A percentile compares a stretch with the other conserved stretches of the same genome.
Conservation (phyloP, 441 rosid genomes). For the Croton setiger region DNA sequence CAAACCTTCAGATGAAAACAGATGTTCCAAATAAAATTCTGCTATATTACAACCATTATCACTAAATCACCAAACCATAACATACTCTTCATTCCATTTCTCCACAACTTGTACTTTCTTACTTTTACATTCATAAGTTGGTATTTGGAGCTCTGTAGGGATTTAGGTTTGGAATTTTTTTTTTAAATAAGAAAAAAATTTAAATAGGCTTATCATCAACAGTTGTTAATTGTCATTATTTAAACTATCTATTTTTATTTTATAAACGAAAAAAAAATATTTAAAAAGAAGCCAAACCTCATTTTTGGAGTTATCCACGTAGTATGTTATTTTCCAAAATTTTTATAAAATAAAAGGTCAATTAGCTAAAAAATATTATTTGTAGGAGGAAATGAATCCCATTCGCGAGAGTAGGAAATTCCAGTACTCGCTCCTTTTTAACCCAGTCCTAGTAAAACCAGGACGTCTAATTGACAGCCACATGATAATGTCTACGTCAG, state of each 20-base stretch:
- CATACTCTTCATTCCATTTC: too few relatives aligned
- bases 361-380: not conserved
- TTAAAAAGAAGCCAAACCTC: not conserved
- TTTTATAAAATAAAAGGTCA: not conserved
- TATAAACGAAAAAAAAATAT: not conserved
- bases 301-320: slow-evolving; percentile 6
- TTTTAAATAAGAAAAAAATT: too few relatives aligned
- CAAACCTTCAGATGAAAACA: too few relatives aligned
- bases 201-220: too few relatives aligned
- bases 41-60: too few relatives aligned
- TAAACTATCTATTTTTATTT: too few relatives aligned
- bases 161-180: not conserved
- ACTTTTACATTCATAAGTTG: too few relatives aligned
- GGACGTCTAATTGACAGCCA: slow-evolving; percentile 14
- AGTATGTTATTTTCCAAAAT: not conserved
- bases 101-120: too few relatives aligned
- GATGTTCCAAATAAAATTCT: too few relatives aligned
- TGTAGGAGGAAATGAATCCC: not conserved
- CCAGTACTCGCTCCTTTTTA: not conserved
- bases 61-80: too few relatives aligned
- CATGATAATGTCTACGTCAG: slow-evolving; percentile 27
- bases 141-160: too few relatives aligned
- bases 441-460: not conserved
- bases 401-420: not conserved
- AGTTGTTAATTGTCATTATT: too few relatives aligned